These are phyloP conservation scores for Thamnidium elegans DNA, from an alignment of 192 early-diverging fungal species.

Conservation along the genomic window DNA sequence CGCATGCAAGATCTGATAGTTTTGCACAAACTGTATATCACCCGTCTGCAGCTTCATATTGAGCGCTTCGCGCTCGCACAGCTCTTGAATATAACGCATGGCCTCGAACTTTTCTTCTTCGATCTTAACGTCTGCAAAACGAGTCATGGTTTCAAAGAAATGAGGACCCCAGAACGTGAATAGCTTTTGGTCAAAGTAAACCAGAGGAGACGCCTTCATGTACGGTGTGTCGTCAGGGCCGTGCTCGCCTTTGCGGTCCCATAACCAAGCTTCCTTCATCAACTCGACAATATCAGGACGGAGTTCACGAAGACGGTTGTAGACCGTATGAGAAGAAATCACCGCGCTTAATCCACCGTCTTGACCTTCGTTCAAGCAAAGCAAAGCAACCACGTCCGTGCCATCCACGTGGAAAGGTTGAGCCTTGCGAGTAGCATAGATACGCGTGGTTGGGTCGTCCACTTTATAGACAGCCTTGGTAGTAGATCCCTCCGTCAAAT, in stretches of 20 bases:
- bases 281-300: slow-evolving; percentile 36
- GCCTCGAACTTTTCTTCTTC: slow-evolving; percentile 36
- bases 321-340: slow-evolving; percentile 43
- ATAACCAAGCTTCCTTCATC: slow-evolving; percentile 35
- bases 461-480: slow-evolving; percentile 32
- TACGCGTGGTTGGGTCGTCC: slow-evolving; percentile 32
- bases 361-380: slow-evolving; percentile 32
- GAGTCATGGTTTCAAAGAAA: slow-evolving; percentile 39
- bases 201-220: slow-evolving; percentile 20
- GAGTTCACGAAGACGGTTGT: slow-evolving; percentile 30
- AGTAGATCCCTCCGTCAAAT: slow-evolving; percentile 29
- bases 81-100: slow-evolving; percentile 37
- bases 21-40: slow-evolving; percentile 43
- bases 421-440: slow-evolving; percentile 41
- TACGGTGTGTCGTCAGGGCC: slow-evolving; percentile 21
- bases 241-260: slow-evolving; percentile 41
- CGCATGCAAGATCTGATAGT: slow-evolving; percentile 40
- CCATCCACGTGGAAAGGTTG: slow-evolving; percentile 43
- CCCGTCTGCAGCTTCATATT: slow-evolving; percentile 33
- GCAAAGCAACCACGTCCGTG: slow-evolving; percentile 37
- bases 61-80: slow-evolving; percentile 28
- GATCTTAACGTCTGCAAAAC: slow-evolving; percentile 27
- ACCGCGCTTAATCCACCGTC: slow-evolving; percentile 37
- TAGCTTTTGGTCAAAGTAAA: slow-evolving; percentile 23
- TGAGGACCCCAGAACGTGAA: slow-evolving; percentile 43